Percentiles rank a stretch among this genome's conserved stretches.
phyloP scores from a whole-genome alignment of 306 rosid species.

The Gastrolobium bilobum region DNA sequence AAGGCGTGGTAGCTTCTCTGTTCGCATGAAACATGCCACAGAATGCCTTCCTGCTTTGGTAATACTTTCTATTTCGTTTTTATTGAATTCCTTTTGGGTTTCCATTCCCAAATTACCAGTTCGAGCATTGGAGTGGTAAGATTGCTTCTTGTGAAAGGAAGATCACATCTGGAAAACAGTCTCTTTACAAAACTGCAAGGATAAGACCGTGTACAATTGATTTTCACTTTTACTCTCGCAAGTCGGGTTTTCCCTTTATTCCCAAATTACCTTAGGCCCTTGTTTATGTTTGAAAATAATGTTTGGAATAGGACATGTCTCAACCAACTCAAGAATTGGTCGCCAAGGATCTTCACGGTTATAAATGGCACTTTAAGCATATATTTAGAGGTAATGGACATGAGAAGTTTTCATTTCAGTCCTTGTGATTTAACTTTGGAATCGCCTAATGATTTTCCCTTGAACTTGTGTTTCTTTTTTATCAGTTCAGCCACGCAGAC shows the following conservation, averaged over 20 bases:
- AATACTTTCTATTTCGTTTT: slow-evolving; percentile 24
- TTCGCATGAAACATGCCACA: slow-evolving; percentile 80
- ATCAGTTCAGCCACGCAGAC: slow-evolving; percentile 87
- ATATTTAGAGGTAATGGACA: slow-evolving; percentile 74
- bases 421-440: slow-evolving; percentile 33
- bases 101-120: not conserved
- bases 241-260: too few relatives aligned
- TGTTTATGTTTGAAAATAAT: slow-evolving; percentile 12
- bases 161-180: too few relatives aligned
- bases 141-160: too few relatives aligned
- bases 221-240: too few relatives aligned
- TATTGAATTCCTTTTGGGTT: slow-evolving; percentile 16
- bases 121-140: too few relatives aligned
- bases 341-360: slow-evolving; percentile 88
- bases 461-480: slow-evolving; percentile 40
- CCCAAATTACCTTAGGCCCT: too few relatives aligned
- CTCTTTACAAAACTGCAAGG: too few relatives aligned
- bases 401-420: slow-evolving; percentile 24
- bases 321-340: slow-evolving; percentile 76
- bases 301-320: slow-evolving; percentile 68
- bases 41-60: slow-evolving; percentile 87
- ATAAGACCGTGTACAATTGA: too few relatives aligned
- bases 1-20: slow-evolving; percentile 87
- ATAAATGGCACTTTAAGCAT: slow-evolving; percentile 89
- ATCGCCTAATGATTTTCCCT: slow-evolving; percentile 19